phyloP scores from a whole-genome alignment of 2,329 filamentous ascomycete genomes.

The Paramyrothecium sp. region DNA sequence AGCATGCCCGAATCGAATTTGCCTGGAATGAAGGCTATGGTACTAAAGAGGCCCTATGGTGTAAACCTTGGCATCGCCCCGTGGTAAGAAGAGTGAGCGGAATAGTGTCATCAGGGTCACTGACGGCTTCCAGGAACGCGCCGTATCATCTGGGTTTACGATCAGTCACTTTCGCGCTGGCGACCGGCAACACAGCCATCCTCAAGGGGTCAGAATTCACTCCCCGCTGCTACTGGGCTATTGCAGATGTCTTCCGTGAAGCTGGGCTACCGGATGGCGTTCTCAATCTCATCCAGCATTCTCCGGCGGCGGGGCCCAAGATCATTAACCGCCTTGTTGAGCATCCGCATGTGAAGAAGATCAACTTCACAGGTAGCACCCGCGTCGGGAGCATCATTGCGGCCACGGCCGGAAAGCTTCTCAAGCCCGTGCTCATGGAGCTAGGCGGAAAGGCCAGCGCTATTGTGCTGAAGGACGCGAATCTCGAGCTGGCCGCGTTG shows the following conservation, averaged over 20 bases:
- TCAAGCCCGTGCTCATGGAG: conserved; percentile 47
- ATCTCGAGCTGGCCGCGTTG: conserved; percentile 37
- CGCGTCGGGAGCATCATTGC: conserved; percentile 40
- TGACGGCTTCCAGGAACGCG: conserved; percentile 16
- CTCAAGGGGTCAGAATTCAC: conserved; percentile 31
- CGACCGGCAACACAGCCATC: conserved; percentile 18
- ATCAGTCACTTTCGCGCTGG: conserved; percentile 13
- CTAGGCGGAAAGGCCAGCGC: conserved; percentile 45
- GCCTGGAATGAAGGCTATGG: conserved; percentile 43
- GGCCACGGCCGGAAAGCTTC: conserved; percentile 27
- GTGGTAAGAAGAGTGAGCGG: conserved; percentile 15
- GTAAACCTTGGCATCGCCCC: conserved; percentile 27
- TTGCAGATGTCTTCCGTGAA: conserved; percentile 33
- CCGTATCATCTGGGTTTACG: conserved; percentile 20
- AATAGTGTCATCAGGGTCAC: neutral
- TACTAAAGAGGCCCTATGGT: conserved; percentile 41
- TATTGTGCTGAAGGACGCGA: conserved; percentile 42
- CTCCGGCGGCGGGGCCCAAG: conserved; percentile 27
- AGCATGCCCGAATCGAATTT: conserved; percentile 20
- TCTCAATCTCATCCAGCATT: conserved; percentile 34
- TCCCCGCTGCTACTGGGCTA: conserved; percentile 25
- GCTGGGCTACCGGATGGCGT: conserved; percentile 40
- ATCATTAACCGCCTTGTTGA: conserved; percentile 34
- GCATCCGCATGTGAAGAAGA: conserved; percentile 33
- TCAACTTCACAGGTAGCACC: conserved; percentile 44